Evolutionary conservation across 106 monocot genomes (phyloP), one percentile per base, ranked within the genome.

Genomic region (Agapanthus africanus): DNA sequence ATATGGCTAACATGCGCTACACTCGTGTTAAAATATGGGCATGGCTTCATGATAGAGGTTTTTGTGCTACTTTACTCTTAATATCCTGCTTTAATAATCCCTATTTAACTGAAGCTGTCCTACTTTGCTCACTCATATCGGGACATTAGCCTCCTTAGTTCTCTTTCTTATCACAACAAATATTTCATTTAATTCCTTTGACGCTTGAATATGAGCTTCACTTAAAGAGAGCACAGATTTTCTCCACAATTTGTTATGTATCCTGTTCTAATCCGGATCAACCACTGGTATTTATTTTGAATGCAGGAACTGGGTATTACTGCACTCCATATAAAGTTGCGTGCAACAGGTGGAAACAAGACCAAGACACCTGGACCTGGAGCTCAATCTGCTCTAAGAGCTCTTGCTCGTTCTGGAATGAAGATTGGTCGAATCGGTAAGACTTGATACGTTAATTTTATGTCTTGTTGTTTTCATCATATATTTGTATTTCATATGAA

Each of bases 351-450:
- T 70, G 85, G 90, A 16, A 90, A 90, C 41, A 90, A 90, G 67
- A 90, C 90, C 16, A 83, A 90, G 63, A 85, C 90, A 46, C 85
- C 90, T 54, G 90, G 85, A 39, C 85, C 85, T 54, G 85, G 90
- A 68, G 90, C 85, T 21, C 89, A 85, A 36, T 85, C 82, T 54
- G 89, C 85, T 21, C 85, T 89, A n/a, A 70, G 89, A 56, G 90
- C 90, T 14, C 83, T 90, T 70, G 83, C 85, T 69, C 79, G 89
- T 47, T 85, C 85, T 37, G 89, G 89, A 59, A 90, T 90, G 85
- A 90, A 83, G 66, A 83, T 90, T 73, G 85, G 90, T 11, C 90
- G 90, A 40, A 90, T 85, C 73, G 90, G 90, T 85, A 80, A n/a
- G n/a, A n/a, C n/a, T n/a, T n/a, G n/a, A n/a, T n/a, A n/a, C n/a